Evolutionary conservation across 2,329 filamentous ascomycete genomes (phyloP), one percentile per base, ranked within the genome.

Genomic region (Fusarium tanahbumbuense): DNA sequence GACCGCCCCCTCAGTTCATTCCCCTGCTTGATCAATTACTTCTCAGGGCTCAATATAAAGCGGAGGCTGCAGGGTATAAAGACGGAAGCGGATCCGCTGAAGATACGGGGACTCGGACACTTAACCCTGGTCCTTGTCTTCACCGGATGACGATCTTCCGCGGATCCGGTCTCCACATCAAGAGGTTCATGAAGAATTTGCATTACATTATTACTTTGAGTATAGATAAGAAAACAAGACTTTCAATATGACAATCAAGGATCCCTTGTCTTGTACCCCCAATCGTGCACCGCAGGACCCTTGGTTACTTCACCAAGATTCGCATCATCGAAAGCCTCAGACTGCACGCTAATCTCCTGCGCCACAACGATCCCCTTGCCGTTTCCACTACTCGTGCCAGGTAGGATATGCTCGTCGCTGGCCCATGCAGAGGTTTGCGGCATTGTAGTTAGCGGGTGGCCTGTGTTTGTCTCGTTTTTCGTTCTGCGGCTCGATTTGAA

Each of bases 381-480:
- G 15, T 23, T 50, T 15, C 23, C 69, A 16, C 40, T 53, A 8
- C 57, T 53, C 4, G 54, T 68, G 5, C 49, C 53, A 1, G 70
- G 67, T 1, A 73, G 25, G 7, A 73, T 73, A n/a, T 73, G 70
- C 47, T 73, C 70, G 9, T 73, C 70, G 25, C 70, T 73, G 16
- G 59, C 70, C 70, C 70, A 73, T 2, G 70, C 70, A 7, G 67
- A 56, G 2, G 70, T 54, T 30, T 68, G 60, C 9, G 70, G 67
- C 16, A 63, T 41, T 1, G 42, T 56, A 4, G 60, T 49, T 13
- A 73, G 53, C 0, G 70, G 70, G 23, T 73, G 64, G 3, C 56
- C 34, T 0, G 22, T n/a, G 4, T 12, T 60, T 22, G 48, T 50
- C 6, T 52, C 25, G 32, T 34, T 42, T 3, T 20, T 52, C 16